Evolutionary conservation across 148 eudicot species (phyloP).

Genomic region (Chenopodium album): DNA sequence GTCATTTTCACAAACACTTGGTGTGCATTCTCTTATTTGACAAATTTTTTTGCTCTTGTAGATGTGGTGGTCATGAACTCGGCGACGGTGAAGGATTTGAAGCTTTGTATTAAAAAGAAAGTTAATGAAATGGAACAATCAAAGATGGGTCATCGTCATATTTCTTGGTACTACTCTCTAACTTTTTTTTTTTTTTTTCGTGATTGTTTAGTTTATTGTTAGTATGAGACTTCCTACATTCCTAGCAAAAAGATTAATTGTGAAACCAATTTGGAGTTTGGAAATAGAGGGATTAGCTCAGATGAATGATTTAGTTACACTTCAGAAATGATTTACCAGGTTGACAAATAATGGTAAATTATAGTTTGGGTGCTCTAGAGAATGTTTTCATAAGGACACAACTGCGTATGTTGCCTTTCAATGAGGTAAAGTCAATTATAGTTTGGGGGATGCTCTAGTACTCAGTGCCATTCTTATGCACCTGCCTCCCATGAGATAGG

Average conservation of each 20-base stretch:
- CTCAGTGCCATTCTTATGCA: not conserved
- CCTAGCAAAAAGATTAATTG: not conserved
- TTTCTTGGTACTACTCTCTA: conserved; percentile 60
- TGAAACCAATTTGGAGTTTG: not conserved
- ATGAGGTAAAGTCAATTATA: no score
- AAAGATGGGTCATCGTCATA: conserved; percentile 93
- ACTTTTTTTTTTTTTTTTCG: not conserved
- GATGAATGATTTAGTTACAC: not conserved
- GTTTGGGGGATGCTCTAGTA: not conserved
- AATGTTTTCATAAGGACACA: no score
- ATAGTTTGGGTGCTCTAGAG: not conserved
- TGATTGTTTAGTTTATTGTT: not conserved
- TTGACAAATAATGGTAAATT: not conserved
- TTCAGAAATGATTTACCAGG: not conserved
- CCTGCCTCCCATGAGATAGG: not conserved
- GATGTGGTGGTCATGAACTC: conserved; percentile 85
- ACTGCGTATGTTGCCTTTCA: no score
- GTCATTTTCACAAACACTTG: conserved; percentile 32
- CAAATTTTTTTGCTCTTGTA: conserved; percentile 6
- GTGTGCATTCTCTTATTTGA: conserved; percentile 4
- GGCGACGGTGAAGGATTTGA: conserved; percentile 79
- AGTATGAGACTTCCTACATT: no score
- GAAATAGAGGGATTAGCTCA: not conserved
- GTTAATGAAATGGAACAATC: conserved; percentile 75
- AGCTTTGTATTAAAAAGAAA: conserved; percentile 62